Evolutionary conservation across 768 basidiomycete species (phyloP), one percentile per base, ranked within the genome.

Genomic region (Termitomyces sp.): DNA sequence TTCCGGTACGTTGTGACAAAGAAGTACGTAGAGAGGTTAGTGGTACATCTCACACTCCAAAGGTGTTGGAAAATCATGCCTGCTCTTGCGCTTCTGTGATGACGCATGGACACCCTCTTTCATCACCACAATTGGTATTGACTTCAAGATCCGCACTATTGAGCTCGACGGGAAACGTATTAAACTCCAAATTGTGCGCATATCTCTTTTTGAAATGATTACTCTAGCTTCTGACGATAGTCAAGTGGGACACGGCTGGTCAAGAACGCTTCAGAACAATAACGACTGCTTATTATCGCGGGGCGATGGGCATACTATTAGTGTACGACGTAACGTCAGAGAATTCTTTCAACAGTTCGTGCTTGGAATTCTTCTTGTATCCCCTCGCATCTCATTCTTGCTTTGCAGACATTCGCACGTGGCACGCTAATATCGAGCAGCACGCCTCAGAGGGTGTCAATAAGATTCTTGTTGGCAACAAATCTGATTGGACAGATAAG

Each of bases 51-150:
- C 34, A 18, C 58, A 61, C 51, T 22, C 48, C n/a, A 48, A 64
- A 87, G 94, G 94, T 75, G 95, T 97, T 65, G 94, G 96, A 61
- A 95, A 99, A 80, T 98, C 95, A 27, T 94, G 92, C 76, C 81
- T 94, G n/a, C 79, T 94, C 53, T 83, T 94, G 60, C 89, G 94
- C 63, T 99, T 99, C 85, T 98, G 94, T 71, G 97, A 98, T 78
- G 97, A 99, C 74, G 92, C 95, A 62, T 99, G 95, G 94, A 98
- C 97, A 34, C 95, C 95, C 48, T 94, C 92, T 44, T 98, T 98
- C 79, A 98, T 98, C 75, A 98, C 95, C 57, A 99, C 97, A 57
- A 99, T 99, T 72, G 97, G 96, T 58, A 95, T 98, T 64, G 94
- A 97, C 84, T 97, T 97, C 82, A 96, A 95, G 87, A 98, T 98